Base-by-base conservation (phyloP, 805 yeast species). In the Priceomyces carsonii region DNA sequence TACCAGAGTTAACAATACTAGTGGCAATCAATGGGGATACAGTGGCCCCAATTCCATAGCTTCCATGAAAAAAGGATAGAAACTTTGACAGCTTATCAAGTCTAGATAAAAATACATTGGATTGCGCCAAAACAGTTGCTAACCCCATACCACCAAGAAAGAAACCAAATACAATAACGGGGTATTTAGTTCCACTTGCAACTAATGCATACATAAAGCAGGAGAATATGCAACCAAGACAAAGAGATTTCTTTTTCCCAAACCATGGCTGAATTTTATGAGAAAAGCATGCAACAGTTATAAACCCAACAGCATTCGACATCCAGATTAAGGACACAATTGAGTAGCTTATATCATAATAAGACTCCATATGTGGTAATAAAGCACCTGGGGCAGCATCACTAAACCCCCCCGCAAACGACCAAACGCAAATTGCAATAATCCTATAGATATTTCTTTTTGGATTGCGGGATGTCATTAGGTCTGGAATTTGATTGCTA, bases 41-140 rank as follows among this genome's bases (percentile, higher is more conserved):
- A 29, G 85, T 79, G 1, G 89, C 86, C 2, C 90, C 89, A 3
- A 78, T 46, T 1, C 95, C 95, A 55, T 83, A 85, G 9, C 68
- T 51, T 1, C 86, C 90, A 59, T 85, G 93, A 39, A 75, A 63
- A 17, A 68, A 55, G 1, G 90, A 85, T 58, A 82, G 66, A 39
- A 75, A 65, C 35, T 71, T 75, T 30, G 83, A 78, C 32, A 77
- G 71, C 39, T 77, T 75, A 16, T 68, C 67, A 23, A 81, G 57
- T 38, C 69, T 55, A 3, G 79, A 59, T 13, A 77, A 40, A 44
- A 76, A 78, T 12, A 77, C 69, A 47, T 78, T 79, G 28, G 66
- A 63, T 42, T 76, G 80, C 4, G 81, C 64, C 16, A 73, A 39
- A 2, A 69, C 67, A 24, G 65, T 51, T 1, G 81, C 83, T 27